Percentiles rank a stretch among this genome's conserved stretches.
phyloP scores from a whole-genome alignment of 495 filamentous ascomycete genomes.

The Daldinia concentrica region DNA sequence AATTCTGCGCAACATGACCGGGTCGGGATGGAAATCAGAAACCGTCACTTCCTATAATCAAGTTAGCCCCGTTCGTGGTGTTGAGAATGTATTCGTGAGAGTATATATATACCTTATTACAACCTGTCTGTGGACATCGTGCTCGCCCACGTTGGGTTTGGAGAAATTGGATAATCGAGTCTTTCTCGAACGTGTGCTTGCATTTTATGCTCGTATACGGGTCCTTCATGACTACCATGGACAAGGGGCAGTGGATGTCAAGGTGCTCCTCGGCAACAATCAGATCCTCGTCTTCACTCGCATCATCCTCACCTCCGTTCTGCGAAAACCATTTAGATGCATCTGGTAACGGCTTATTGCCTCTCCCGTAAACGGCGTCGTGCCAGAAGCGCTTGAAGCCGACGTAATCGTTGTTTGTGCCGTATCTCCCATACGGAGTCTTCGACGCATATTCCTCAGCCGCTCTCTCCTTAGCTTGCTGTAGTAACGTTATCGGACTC shows the following conservation, averaged over 20 bases:
- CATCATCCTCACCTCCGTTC: conserved; percentile 47
- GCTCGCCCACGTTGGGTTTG: conserved; percentile 44
- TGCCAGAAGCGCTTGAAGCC: conserved; percentile 81
- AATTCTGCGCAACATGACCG: conserved; percentile 53
- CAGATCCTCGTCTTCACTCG: conserved; percentile 75
- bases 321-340: conserved; percentile 76
- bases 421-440: conserved; percentile 65
- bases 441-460: conserved; percentile 51
- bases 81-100: neutral
- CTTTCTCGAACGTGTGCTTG: conserved; percentile 82
- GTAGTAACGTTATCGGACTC: conserved; percentile 49
- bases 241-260: conserved; percentile 83
- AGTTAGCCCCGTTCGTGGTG: conserved; percentile 13
- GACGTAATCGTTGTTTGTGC: conserved; percentile 79
- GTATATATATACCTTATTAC: conserved; percentile 50
- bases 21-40: conserved; percentile 53
- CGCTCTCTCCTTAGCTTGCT: conserved; percentile 49
- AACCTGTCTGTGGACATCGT: conserved; percentile 55
- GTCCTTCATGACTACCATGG: conserved; percentile 74
- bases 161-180: conserved; percentile 74
- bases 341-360: conserved; percentile 72
- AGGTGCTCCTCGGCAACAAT: conserved; percentile 73
- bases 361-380: conserved; percentile 73
- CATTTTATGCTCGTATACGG: conserved; percentile 81
- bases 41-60: conserved; percentile 47